phyloP scores from a whole-genome alignment of 2,329 filamentous ascomycete genomes.

The Trichoderma cornu-damae region DNA sequence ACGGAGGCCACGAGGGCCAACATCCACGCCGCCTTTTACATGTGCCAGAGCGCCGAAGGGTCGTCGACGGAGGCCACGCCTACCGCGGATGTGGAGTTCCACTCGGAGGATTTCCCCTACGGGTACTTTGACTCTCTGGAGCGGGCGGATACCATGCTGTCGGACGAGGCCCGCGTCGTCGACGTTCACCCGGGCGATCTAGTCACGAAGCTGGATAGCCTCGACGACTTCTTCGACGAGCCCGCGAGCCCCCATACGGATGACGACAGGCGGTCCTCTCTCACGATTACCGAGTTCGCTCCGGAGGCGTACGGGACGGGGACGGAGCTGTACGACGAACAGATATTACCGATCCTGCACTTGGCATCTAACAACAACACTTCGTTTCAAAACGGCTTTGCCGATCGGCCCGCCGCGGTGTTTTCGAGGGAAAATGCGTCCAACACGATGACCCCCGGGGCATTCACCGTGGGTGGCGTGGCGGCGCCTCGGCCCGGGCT shows the following conservation, averaged over 20 bases:
- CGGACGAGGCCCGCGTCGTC: slow-evolving; percentile 67
- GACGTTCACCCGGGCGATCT: slow-evolving; percentile 71
- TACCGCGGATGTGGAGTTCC: slow-evolving; percentile 87
- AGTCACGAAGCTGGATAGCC: slow-evolving; percentile 70
- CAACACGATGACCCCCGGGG: slow-evolving; percentile 59
- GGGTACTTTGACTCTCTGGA: slow-evolving; percentile 69
- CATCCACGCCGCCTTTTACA: slow-evolving; percentile 94
- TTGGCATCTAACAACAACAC: slow-evolving; percentile 74
- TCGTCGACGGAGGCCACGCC: slow-evolving; percentile 54
- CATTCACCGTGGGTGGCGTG: slow-evolving; percentile 45
- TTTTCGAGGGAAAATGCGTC: slow-evolving; percentile 55
- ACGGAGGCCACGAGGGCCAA: slow-evolving; percentile 82
- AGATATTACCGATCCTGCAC: slow-evolving; percentile 83
- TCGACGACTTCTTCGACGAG: slow-evolving; percentile 80
- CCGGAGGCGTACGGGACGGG: slow-evolving; percentile 60
- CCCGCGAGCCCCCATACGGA: slow-evolving; percentile 52
- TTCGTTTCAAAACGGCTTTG: slow-evolving; percentile 84
- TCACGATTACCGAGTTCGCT: slow-evolving; percentile 60
- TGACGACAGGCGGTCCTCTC: slow-evolving; percentile 56
- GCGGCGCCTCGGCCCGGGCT: slow-evolving; percentile 58
- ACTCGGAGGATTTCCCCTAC: slow-evolving; percentile 79
- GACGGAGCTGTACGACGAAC: slow-evolving; percentile 84
- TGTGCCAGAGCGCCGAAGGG: slow-evolving; percentile 67
- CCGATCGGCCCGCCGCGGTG: slow-evolving; percentile 61
- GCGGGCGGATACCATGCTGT: slow-evolving; percentile 87